These are phyloP conservation scores for Ophiocordyceps polyrhachis-furcata DNA, from an alignment of 2,329 filamentous ascomycete genomes.

Conservation along the genomic window DNA sequence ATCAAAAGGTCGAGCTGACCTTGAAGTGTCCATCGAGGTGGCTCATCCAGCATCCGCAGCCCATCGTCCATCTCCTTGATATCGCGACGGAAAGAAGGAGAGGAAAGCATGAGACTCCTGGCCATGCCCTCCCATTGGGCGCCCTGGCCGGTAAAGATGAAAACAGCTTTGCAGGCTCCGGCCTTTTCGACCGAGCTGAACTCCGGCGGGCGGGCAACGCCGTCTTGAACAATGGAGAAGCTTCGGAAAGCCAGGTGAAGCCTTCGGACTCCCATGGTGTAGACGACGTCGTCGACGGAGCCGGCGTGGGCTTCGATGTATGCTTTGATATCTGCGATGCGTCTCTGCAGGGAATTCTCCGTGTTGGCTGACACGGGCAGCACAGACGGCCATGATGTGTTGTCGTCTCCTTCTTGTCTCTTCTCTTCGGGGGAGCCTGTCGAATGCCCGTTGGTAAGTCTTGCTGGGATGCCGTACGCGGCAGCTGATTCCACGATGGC, in stretches of 20 bases:
- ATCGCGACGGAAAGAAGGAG: conserved; percentile 1
- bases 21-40: conserved; percentile 3
- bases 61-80: conserved; percentile 3
- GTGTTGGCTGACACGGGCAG: neutral
- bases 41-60: conserved; percentile 1
- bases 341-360: neutral
- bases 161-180: conserved; percentile 4
- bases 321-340: neutral
- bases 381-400: neutral
- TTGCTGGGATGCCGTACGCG: neutral
- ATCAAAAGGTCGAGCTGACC: neutral
- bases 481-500: neutral
- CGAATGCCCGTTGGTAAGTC: neutral
- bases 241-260: neutral
- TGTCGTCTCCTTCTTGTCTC: neutral
- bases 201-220: neutral
- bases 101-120: conserved; percentile 4
- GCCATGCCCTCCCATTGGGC: conserved; percentile 10
- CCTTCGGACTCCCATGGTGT: neutral
- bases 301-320: neutral
- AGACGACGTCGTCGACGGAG: neutral
- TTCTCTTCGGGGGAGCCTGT: neutral
- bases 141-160: conserved; percentile 16
- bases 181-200: neutral
- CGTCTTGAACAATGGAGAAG: neutral